Percentiles rank a stretch among this genome's conserved stretches.
Evolutionary conservation across 208 protist species (phyloP).

Genomic region (Blechomonas ayalai): DNA sequence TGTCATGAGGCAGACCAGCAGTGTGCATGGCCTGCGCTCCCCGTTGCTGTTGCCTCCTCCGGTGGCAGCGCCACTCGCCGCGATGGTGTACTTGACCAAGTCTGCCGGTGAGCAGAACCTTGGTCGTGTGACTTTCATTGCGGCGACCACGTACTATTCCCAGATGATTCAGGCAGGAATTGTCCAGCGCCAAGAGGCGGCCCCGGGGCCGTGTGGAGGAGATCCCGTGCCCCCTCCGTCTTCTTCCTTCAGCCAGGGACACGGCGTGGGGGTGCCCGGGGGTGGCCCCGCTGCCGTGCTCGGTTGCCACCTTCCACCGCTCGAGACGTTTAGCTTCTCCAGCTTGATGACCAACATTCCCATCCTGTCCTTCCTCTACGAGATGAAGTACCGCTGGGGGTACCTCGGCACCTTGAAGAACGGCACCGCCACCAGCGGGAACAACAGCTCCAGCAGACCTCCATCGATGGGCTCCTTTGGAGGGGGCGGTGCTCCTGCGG

Average conservation of each 20-base stretch:
- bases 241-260: neutral
- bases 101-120: conserved; percentile 84
- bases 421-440: conserved; percentile 15
- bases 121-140: conserved; percentile 64
- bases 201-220: neutral
- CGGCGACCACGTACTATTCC: conserved; percentile 74
- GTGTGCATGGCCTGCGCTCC: no score
- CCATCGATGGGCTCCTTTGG: conserved; percentile 1
- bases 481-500: conserved; percentile 7
- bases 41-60: conserved; percentile 52
- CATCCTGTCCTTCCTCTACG: conserved; percentile 76
- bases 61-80: conserved; percentile 63
- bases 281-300: neutral
- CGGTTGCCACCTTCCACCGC: conserved; percentile 20
- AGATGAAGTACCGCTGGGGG: conserved; percentile 78
- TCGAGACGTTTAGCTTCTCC: conserved; percentile 87
- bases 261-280: neutral
- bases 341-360: conserved; percentile 80
- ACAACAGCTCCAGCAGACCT: conserved; percentile 12
- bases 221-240: neutral
- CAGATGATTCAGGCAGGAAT: conserved; percentile 68
- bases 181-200: conserved; percentile 23
- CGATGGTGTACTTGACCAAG: conserved; percentile 81
- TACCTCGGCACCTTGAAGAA: conserved; percentile 49
- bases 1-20: no score